These are phyloP conservation scores for Salix caprea DNA, from an alignment of 345 rosid species.

Conservation along the genomic window DNA sequence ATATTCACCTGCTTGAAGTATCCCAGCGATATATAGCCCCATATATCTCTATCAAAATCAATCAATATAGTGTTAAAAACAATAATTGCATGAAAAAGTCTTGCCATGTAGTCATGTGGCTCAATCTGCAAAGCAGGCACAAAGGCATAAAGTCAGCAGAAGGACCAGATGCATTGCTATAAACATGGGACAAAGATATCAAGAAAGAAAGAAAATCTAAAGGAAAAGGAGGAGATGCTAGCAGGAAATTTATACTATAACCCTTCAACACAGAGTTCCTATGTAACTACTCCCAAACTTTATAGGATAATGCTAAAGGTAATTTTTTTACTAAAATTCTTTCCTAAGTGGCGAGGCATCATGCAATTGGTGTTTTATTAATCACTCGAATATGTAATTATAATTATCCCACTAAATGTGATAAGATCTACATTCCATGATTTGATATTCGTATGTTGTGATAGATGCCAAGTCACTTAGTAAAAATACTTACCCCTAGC, in stretches of 20 bases:
- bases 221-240: not conserved
- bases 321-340: too few relatives aligned
- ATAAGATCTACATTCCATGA: too few relatives aligned
- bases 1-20: constrained; percentile 79
- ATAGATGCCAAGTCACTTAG: too few relatives aligned
- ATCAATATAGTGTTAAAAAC: constrained; percentile 60
- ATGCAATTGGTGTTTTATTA: too few relatives aligned
- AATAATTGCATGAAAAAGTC: constrained; percentile 52
- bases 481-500: too few relatives aligned
- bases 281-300: not conserved
- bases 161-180: not conserved
- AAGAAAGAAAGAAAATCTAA: not conserved
- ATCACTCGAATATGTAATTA: too few relatives aligned
- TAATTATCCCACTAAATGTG: too few relatives aligned
- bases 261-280: not conserved
- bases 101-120: constrained; percentile 81
- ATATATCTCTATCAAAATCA: constrained; percentile 77
- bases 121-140: constrained; percentile 55
- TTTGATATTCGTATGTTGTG: too few relatives aligned
- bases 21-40: constrained; percentile 84
- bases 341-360: too few relatives aligned
- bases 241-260: not conserved
- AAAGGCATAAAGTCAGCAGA: not conserved
- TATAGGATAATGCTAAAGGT: too few relatives aligned
- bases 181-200: not conserved